Evolutionary conservation across 2,329 filamentous ascomycete species (phyloP), one percentile per base, ranked within the genome.

Genomic region (Cordyceps farinosa): DNA sequence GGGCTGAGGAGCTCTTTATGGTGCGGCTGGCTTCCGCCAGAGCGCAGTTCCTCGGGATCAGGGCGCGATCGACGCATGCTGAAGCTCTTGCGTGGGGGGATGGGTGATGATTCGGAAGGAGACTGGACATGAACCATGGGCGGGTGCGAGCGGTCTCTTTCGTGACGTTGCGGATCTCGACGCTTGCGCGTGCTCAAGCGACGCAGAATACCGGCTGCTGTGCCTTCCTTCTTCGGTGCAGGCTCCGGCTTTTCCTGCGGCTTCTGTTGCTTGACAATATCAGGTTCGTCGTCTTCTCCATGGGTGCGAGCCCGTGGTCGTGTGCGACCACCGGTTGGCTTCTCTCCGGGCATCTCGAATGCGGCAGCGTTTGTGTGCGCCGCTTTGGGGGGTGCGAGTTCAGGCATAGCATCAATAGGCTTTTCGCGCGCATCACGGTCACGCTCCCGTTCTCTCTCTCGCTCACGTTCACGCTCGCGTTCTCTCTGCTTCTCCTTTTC

Each of bases 301-400:
- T 98, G 94, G 0, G 95, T 98, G 67, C 95, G 85, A 42, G 95
- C 92, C 55, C 95, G 85, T 8, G 93, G 92, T 56, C 95, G 84
- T 40, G 91, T 89, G 65, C 94, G 84, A 51, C 91, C 91, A 50
- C 92, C 91, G 1, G 91, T 95, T 11, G 91, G 88, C 72, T 88
- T 93, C 76, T 97, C 92, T 22, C 93, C 93, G 0, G 91, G 87
- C 83, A 97, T 89, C 73, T 97, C 93, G 72, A 95, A 96, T 1
- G 90, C 79, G 2, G 87, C 85, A 30, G 90, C 82, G 70, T 98
- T 98, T 17, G 93, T 98, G 74, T 97, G 88, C 10, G 93, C 95
- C 63, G 90, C 90, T 69, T 91, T 90, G 3, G 95, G 95, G 17
- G 92, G 84, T 7, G 87, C 81, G 34, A 97, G 85, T 68, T 95